phyloP scores from a whole-genome alignment of 2,329 filamentous ascomycete genomes.

The Pseudogymnoascus sp. region DNA sequence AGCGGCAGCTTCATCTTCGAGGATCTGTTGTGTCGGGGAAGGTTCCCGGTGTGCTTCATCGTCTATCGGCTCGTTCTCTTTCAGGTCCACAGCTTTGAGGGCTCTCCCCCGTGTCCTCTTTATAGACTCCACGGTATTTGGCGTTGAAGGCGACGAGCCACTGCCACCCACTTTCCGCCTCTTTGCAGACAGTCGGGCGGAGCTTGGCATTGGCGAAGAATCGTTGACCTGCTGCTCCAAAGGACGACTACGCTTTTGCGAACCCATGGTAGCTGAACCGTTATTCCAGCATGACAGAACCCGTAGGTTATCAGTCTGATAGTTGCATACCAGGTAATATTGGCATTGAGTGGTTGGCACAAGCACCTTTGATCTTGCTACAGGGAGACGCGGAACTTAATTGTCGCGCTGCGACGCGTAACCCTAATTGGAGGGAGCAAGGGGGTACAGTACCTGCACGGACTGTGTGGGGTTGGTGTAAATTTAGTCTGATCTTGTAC shows the following conservation, averaged over 20 bases:
- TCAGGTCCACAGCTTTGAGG: not conserved
- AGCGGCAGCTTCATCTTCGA: slow-evolving; percentile 3
- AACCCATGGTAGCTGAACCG: not conserved
- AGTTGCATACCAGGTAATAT: not conserved
- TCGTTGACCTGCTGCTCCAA: slow-evolving; percentile 5
- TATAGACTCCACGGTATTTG: slow-evolving; percentile 17
- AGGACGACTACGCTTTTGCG: not conserved
- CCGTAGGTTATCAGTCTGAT: not conserved
- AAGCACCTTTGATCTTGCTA: not conserved
- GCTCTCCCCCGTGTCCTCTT: slow-evolving; percentile 17
- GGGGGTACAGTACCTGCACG: not conserved
- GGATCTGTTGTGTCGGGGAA: not conserved
- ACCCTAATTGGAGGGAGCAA: not conserved
- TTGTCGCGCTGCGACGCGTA: slow-evolving; percentile 5
- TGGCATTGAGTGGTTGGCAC: not conserved
- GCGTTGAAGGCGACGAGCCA: slow-evolving; percentile 18
- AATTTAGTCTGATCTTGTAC: not conserved
- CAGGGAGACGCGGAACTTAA: not conserved
- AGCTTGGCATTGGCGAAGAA: slow-evolving; percentile 4
- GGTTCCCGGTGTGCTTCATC: slow-evolving; percentile 16
- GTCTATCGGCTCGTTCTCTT: slow-evolving; percentile 16
- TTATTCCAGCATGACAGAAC: not conserved
- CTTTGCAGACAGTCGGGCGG: slow-evolving; percentile 12
- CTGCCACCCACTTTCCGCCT: slow-evolving; percentile 12
- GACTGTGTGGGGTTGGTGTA: not conserved